A percentile compares a stretch with the other conserved stretches of the same genome.
Evolutionary conservation across 208 protist species (phyloP).

Genomic region (Leptomonas seymouri): DNA sequence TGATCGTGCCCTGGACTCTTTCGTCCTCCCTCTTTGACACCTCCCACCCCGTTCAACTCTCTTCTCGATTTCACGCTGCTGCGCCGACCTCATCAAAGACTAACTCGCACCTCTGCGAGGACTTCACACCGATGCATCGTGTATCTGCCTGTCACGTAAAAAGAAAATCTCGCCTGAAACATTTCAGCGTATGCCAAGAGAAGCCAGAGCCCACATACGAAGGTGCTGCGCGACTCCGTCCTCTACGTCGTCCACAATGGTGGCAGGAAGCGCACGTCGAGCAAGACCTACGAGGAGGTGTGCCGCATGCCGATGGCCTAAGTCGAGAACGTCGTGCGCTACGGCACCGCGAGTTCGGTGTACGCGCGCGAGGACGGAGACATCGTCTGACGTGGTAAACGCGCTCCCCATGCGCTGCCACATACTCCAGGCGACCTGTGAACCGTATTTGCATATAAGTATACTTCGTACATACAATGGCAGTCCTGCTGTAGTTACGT

Average conservation of each 20-base stretch:
- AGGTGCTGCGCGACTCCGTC: conserved; percentile 67
- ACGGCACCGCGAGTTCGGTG: conserved; percentile 84
- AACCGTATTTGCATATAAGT: background rate
- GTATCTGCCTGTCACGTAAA: background rate
- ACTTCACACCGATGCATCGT: too few relatives aligned
- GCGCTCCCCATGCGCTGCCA: conserved; percentile 87
- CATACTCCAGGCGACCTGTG: conserved; percentile 68
- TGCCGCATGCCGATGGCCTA: conserved; percentile 82
- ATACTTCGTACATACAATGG: background rate
- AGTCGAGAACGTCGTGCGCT: conserved; percentile 83
- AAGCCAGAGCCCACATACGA: conserved; percentile 10
- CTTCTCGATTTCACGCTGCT: too few relatives aligned
- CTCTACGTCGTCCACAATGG: conserved; percentile 90
- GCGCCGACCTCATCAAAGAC: too few relatives aligned
- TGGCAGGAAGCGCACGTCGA: conserved; percentile 91
- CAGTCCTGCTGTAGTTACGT: background rate
- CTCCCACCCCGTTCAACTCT: too few relatives aligned
- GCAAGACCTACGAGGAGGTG: conserved; percentile 70
- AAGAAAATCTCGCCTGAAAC: background rate
- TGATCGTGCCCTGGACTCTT: too few relatives aligned
- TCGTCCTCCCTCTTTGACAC: too few relatives aligned
- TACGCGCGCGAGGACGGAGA: conserved; percentile 83
- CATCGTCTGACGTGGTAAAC: conserved; percentile 85
- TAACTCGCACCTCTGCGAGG: too few relatives aligned
- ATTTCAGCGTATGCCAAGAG: background rate